These are phyloP conservation scores for Viscum album DNA, from an alignment of 177 flowering plant species.

Conservation along the genomic window DNA sequence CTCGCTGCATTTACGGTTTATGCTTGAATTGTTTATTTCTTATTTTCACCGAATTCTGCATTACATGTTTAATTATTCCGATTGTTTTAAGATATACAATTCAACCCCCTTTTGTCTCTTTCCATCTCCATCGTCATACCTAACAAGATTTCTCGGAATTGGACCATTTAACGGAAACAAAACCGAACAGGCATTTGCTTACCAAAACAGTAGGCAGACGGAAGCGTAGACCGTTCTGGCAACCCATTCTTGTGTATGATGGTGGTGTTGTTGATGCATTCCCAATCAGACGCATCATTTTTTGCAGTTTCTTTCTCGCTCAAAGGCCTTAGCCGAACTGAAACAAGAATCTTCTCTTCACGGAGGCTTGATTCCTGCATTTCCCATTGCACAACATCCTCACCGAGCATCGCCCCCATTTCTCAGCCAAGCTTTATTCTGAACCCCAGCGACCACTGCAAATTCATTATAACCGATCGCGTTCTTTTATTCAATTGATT, in stretches of 20 bases:
- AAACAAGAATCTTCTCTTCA: constrained; percentile 45
- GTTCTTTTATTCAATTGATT: too few species aligned
- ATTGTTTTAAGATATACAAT: too few species aligned
- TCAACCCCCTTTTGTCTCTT: too few species aligned
- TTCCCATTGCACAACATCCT: constrained; percentile 18
- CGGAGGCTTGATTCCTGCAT: constrained; percentile 14
- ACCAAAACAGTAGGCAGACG: constrained; percentile 46
- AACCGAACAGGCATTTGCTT: constrained; percentile 10
- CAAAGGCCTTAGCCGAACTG: constrained; percentile 53
- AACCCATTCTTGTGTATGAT: constrained; percentile 27
- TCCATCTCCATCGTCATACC: too few species aligned
- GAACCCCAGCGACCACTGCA: too few species aligned
- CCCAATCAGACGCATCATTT: constrained; percentile 48
- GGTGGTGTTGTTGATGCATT: constrained; percentile 38
- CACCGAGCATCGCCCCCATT: constrained; percentile 17
- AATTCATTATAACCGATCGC: too few species aligned
- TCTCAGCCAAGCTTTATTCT: neutral
- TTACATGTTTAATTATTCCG: too few species aligned
- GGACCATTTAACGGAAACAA: too few species aligned
- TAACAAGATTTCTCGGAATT: too few species aligned
- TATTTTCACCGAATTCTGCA: too few species aligned
- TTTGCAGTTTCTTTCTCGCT: constrained; percentile 36
- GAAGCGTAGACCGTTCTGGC: constrained; percentile 39
- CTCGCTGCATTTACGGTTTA: too few species aligned
- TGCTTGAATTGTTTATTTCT: too few species aligned